Evolutionary conservation across 345 rosid species (phyloP).

Genomic region (Eucalyptus pauciflora): DNA sequence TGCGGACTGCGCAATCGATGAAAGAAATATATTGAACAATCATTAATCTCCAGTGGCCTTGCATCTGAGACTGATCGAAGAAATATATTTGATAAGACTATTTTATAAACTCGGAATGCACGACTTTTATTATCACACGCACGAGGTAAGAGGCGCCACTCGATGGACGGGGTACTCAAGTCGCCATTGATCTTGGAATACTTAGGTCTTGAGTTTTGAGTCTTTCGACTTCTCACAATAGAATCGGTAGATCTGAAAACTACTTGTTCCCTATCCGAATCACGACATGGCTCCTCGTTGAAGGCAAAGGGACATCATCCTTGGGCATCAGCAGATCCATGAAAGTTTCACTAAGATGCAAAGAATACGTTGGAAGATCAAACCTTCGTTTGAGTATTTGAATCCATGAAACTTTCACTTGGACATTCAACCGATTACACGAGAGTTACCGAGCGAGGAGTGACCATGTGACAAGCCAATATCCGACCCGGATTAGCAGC

Average conservation of each 20-base stretch:
- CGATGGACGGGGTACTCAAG: background rate
- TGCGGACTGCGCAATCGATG: background rate
- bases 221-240: background rate
- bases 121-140: background rate
- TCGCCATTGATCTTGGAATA: background rate
- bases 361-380: background rate
- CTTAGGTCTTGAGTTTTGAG: background rate
- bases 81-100: background rate
- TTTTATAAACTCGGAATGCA: background rate
- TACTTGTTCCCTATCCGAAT: background rate
- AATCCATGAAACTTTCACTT: background rate
- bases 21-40: background rate
- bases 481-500: too few species aligned
- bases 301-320: too few species aligned
- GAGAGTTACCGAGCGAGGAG: too few species aligned
- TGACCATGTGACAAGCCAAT: too few species aligned
- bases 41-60: rapidly evolving
- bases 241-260: background rate
- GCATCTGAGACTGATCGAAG: background rate
- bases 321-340: too few species aligned
- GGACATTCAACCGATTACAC: background rate
- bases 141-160: background rate
- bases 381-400: background rate
- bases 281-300: too few species aligned
- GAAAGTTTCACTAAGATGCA: background rate